Evolutionary conservation across 1,284 basidiomycete species (phyloP), one percentile per base, ranked within the genome.

Genomic region (Uromyces viciae-fabae): DNA sequence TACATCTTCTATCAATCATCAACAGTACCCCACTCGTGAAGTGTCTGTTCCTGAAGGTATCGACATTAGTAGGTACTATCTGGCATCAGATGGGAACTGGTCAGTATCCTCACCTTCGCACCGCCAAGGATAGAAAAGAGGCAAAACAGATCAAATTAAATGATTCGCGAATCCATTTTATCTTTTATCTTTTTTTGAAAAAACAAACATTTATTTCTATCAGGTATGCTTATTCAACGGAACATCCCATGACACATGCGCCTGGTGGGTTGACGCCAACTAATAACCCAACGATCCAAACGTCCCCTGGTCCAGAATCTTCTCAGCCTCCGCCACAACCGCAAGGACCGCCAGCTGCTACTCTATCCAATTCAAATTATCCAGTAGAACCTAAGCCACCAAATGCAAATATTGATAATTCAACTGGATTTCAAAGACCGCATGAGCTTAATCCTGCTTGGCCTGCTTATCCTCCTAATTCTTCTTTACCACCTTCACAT

Each of bases 71-170:
- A 49, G 77, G 22, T 80, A 62, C 52, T 80, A 80, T 31, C 28
- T 80, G 33, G 77, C 77, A 52, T 80, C 77, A 33, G 77, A 80
- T 52, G 77, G 77, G 33, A 80, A 80, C 40, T 80, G 77, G 77
- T 80, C 9, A 60, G 68, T 43, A 22, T 19, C 22, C 28, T 8
- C n/a, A 36, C 19, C 0, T 43, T 36, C 38, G 43, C 3, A 54
- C 22, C 22, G 7, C 15, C 1, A 9, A 8, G 22, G 42, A 15
- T 31, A 9, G 25, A 11, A 49, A 68, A 15, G 25, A 11, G 25
- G 40, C 4, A 40, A 36, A 42, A 58, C 60, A 52, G 62, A 28
- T 43, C 33, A 22, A 49, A 7, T 2, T 42, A 19, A 43, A 25
- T 42, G 17, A 46, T 31, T 62, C 36, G 60, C 19, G 3, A 28